Base-by-base conservation (phyloP, 345 rosid genomes). In the Pugionium cornutum region DNA sequence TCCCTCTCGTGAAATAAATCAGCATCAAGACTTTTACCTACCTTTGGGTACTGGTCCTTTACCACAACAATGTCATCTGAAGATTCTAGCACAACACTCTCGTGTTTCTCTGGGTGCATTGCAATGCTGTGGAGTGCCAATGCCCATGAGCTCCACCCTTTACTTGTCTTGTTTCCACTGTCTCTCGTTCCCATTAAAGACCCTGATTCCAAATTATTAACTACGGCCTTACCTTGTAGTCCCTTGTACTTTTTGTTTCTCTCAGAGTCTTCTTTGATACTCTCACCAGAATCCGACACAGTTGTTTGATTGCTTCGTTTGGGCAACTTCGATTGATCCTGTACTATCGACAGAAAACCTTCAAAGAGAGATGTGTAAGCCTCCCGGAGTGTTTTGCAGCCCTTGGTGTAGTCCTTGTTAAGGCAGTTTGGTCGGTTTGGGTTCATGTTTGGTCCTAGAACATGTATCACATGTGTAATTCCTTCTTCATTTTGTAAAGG, bases 361-460 rank as follows among this genome's bases (percentile, higher is more conserved):
- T 83, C 85, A 70, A 89, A 92, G 48, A 92, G 92, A 58, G 96
- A 81, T 34, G 87, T 57, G 76, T 87, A 92, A 45, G 92, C 86
- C 57, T 78, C 82, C 32, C 67, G 71, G 25, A 90, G 99, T 81
- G 84, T 65, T 72, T 81, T 72, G 80, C 95, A 85, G 64, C 96
- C 99, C 49, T 78, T 83, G 62, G 46, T 50, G 69, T 94, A 94
- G 83, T 94, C 90, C 27, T 73, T 66, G 27, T 77, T 68, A 25
- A 94, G 88, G 61, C 76, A 84, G 69, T 94, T 78, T 40, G 99
- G 97, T 73, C 96, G 82, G 40, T 76, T 76, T 27, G 90, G 95
- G 68, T 94, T 94, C 99, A 90, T 90, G 72, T 94, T 90, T 39
- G 99, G 99, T 51, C 99, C 97, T 80, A 94, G 89, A 69, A 94